phyloP scores from a whole-genome alignment of 2,329 filamentous ascomycete genomes.

The Achaetomium macrosporum region DNA sequence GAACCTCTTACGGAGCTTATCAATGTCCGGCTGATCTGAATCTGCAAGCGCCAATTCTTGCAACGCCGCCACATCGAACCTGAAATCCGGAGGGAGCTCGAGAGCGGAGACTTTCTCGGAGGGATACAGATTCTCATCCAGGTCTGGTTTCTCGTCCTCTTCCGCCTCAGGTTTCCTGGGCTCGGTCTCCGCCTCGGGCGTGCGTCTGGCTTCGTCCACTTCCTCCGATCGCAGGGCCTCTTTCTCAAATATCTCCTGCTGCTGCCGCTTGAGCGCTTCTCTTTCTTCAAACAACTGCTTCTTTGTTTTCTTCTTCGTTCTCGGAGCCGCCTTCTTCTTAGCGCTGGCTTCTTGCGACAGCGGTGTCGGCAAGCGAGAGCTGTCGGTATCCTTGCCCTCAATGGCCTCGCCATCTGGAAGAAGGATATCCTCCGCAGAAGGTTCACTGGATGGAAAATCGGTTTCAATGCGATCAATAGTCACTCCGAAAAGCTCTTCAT shows the following conservation, averaged over 20 bases:
- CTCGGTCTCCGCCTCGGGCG: slow-evolving; percentile 33
- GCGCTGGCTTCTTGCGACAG: slow-evolving; percentile 37
- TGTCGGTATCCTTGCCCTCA: slow-evolving; percentile 42
- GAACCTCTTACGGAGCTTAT: slow-evolving; percentile 45
- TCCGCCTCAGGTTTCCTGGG: slow-evolving; percentile 19
- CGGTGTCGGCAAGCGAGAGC: slow-evolving; percentile 44
- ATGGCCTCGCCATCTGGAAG: slow-evolving; percentile 42
- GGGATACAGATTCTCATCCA: slow-evolving; percentile 44
- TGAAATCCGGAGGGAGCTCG: slow-evolving; percentile 39
- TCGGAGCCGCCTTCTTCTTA: slow-evolving; percentile 54
- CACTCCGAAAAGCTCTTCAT: slow-evolving; percentile 71
- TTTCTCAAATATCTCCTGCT: slow-evolving; percentile 44
- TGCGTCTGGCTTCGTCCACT: slow-evolving; percentile 30
- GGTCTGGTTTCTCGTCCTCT: slow-evolving; percentile 29
- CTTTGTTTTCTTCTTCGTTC: slow-evolving; percentile 70
- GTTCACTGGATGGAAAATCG: slow-evolving; percentile 41
- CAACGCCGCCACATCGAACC: slow-evolving; percentile 41
- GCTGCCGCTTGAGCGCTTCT: slow-evolving; percentile 53
- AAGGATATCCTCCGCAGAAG: slow-evolving; percentile 45
- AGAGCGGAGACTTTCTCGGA: slow-evolving; percentile 43
- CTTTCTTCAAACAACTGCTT: slow-evolving; percentile 68
- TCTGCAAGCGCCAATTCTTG: slow-evolving; percentile 38
- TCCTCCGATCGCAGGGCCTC: slow-evolving; percentile 35
- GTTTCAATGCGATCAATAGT: slow-evolving; percentile 49
- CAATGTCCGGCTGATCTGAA: slow-evolving; percentile 44